These are phyloP conservation scores for Trametes cingulata DNA, from an alignment of 768 basidiomycete species.

Conservation along the genomic window DNA sequence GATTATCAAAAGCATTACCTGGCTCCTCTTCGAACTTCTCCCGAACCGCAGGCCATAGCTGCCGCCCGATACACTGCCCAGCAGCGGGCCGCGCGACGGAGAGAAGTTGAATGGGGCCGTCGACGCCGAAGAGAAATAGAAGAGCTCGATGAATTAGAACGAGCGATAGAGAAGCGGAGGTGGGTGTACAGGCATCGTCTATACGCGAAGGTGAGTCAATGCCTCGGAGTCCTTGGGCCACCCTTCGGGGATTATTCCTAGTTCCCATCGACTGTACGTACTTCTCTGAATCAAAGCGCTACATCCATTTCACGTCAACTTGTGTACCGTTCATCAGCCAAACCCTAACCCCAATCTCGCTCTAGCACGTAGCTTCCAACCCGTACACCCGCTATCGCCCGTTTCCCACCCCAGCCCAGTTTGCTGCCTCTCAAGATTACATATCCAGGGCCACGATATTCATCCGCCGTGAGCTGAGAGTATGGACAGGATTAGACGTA, in stretches of 20 bases:
- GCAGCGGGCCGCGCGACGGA: conserved; percentile 36
- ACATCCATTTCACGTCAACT: conserved; percentile 10
- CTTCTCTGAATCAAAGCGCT: not conserved
- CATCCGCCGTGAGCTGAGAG: conserved; percentile 79
- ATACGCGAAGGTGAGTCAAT: conserved; percentile 75
- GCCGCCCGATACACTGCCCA: conserved; percentile 33
- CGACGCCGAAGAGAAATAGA: conserved; percentile 51
- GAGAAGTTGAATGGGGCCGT: conserved; percentile 58
- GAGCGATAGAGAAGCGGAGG: conserved; percentile 68
- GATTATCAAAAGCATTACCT: conserved; percentile 85
- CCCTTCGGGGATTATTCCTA: not conserved
- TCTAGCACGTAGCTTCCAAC: conserved; percentile 90
- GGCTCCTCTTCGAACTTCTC: conserved; percentile 59
- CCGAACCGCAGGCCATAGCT: conserved; percentile 35
- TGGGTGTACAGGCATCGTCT: conserved; percentile 81
- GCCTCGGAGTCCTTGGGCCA: not conserved
- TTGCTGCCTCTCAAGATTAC: conserved; percentile 72
- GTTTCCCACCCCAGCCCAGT: conserved; percentile 84
- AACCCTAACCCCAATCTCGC: conserved; percentile 15
- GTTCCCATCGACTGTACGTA: not conserved
- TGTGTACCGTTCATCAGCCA: conserved; percentile 7
- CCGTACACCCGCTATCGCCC: conserved; percentile 84
- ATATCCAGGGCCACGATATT: conserved; percentile 79
- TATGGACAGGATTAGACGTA: conserved; percentile 89
- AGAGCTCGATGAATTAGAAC: conserved; percentile 70